Evolutionary conservation across 177 flowering plant genomes (phyloP).

Genomic region (Viscum album): DNA sequence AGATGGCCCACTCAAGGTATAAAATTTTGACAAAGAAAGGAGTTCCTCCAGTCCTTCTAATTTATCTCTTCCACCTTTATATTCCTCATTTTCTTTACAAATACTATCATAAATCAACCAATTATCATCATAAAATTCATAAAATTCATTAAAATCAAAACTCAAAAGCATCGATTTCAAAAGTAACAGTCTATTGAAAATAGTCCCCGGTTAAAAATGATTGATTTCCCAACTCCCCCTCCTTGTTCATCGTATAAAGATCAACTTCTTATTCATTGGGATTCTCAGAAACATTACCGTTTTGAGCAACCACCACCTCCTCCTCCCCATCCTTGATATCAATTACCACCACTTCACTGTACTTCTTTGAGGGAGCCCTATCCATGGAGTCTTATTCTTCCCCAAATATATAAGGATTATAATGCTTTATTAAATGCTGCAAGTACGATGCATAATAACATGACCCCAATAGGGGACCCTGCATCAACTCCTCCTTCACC

Average conservation of each 20-base stretch:
- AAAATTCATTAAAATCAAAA: constrained; percentile 35
- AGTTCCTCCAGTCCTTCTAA: constrained; percentile 21
- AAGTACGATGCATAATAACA: constrained; percentile 86
- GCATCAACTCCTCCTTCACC: constrained; percentile 71
- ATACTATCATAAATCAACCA: constrained; percentile 33
- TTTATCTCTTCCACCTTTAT: constrained; percentile 17
- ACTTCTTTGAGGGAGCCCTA: neutral
- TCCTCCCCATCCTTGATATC: neutral
- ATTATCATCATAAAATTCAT: constrained; percentile 23
- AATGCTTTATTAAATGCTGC: constrained; percentile 55
- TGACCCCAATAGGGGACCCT: constrained; percentile 20
- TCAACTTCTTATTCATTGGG: neutral
- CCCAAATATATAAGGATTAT: constrained; percentile 29
- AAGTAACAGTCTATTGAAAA: constrained; percentile 15
- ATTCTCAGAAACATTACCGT: too few relatives aligned
- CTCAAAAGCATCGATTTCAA: constrained; percentile 23
- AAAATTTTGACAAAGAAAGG: constrained; percentile 18
- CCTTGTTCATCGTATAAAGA: neutral
- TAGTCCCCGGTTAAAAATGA: constrained; percentile 16
- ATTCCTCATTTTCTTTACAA: constrained; percentile 19
- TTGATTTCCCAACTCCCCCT: neutral
- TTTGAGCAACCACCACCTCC: too few relatives aligned
- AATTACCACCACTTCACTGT: neutral
- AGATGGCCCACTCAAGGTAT: constrained; percentile 25
- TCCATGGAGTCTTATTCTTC: constrained; percentile 16